These are phyloP conservation scores for Durio zibethinus DNA, from an alignment of 345 rosid genomes.

Conservation along the genomic window DNA sequence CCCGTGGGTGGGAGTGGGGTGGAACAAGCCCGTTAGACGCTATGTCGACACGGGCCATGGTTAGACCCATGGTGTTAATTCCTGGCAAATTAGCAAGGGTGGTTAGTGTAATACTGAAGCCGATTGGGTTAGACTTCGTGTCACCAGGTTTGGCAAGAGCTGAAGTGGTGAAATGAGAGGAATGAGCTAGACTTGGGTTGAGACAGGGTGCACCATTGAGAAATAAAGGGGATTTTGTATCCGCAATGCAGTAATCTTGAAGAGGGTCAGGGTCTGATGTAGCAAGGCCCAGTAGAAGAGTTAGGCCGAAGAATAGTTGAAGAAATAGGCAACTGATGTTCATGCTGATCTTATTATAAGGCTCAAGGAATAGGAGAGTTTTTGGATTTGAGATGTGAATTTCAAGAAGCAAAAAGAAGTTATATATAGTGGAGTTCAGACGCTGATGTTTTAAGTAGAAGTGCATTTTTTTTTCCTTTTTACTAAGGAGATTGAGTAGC, in stretches of 20 bases:
- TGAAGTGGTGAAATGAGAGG: slow-evolving; percentile 55
- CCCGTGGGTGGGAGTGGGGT: slow-evolving; percentile 69
- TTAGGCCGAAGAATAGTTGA: slow-evolving; percentile 18
- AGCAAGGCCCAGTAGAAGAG: slow-evolving; percentile 35
- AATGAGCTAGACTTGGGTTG: slow-evolving; percentile 36
- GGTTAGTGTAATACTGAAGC: slow-evolving; percentile 58
- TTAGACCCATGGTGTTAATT: slow-evolving; percentile 72
- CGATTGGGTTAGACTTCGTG: slow-evolving; percentile 38
- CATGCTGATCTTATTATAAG: slow-evolving; percentile 9
- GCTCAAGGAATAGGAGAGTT: background rate
- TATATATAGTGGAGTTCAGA: slow-evolving; percentile 33
- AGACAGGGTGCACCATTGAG: slow-evolving; percentile 59
- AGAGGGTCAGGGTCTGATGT: slow-evolving; percentile 64
- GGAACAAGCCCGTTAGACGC: slow-evolving; percentile 42
- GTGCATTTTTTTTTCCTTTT: background rate
- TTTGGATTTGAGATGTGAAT: background rate
- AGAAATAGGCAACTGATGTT: slow-evolving; percentile 13
- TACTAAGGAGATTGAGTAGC: slow-evolving; percentile 47
- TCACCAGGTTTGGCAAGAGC: slow-evolving; percentile 49
- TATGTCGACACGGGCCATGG: slow-evolving; percentile 56
- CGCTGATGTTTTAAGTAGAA: slow-evolving; percentile 1
- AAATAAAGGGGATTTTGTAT: slow-evolving; percentile 26
- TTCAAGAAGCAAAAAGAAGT: background rate
- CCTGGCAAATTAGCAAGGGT: slow-evolving; percentile 53
- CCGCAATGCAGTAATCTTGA: slow-evolving; percentile 74